These are phyloP conservation scores for Saturnispora hagleri DNA, from an alignment of 805 yeast species.

Conservation along the genomic window DNA sequence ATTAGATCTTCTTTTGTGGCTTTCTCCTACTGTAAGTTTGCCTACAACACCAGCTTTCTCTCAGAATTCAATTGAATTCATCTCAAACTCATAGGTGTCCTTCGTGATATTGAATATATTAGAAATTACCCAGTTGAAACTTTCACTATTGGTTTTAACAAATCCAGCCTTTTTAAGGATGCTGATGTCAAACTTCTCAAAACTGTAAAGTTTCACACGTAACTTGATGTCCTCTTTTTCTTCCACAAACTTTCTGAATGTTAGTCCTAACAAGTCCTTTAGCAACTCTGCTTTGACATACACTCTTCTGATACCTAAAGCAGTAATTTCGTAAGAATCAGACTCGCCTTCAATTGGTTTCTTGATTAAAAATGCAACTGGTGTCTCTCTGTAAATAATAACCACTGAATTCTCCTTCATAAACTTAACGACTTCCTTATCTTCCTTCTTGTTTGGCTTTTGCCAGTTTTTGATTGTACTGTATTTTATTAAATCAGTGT, in stretches of 20 bases:
- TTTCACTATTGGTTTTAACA: conserved; percentile 16
- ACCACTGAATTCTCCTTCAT: conserved; percentile 41
- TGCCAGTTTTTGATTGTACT: conserved; percentile 15
- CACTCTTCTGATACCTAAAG: conserved; percentile 60
- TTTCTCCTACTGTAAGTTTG: not conserved
- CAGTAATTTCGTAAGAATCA: conserved; percentile 35
- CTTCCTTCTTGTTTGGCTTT: conserved; percentile 12
- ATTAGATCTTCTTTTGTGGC: not conserved
- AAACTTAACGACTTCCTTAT: conserved; percentile 14
- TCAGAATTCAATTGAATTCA: conserved; percentile 11
- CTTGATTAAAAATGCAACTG: conserved; percentile 52
- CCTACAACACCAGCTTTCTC: too few relatives aligned
- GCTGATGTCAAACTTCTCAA: conserved; percentile 35
- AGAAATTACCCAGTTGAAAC: conserved; percentile 10
- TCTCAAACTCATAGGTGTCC: conserved; percentile 16
- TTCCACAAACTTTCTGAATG: conserved; percentile 13
- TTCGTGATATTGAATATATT: conserved; percentile 16
- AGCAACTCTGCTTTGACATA: conserved; percentile 57
- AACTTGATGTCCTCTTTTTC: conserved; percentile 28
- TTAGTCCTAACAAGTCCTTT: conserved; percentile 38
- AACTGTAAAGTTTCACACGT: conserved; percentile 29
- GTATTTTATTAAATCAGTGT: conserved; percentile 41
- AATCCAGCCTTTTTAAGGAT: conserved; percentile 37
- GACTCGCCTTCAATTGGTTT: conserved; percentile 27
- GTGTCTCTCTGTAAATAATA: conserved; percentile 57